Evolutionary conservation across 176 grass and related monocot species (phyloP).

Genomic region (Alloteropsis semialata): DNA sequence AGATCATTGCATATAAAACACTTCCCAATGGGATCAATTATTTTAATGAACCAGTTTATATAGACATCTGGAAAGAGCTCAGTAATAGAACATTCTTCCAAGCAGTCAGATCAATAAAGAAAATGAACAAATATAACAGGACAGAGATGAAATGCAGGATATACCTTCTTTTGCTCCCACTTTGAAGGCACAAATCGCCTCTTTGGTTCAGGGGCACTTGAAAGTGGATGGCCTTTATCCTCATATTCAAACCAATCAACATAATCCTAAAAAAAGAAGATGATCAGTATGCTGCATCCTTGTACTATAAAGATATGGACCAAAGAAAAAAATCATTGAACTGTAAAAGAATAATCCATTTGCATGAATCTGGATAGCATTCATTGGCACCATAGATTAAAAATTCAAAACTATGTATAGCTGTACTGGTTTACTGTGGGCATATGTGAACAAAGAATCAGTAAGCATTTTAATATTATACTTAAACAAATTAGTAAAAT

Average conservation of each 20-base stretch:
- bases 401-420: background rate
- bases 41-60: background rate
- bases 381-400: background rate
- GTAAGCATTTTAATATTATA: background rate
- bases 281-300: background rate
- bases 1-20: background rate
- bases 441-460: background rate
- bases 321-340: conserved; percentile 19
- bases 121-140: conserved; percentile 8
- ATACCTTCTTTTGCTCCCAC: conserved; percentile 93
- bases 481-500: background rate
- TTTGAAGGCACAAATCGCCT: conserved; percentile 92
- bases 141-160: background rate
- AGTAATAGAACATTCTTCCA: background rate
- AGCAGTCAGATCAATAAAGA: background rate
- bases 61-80: background rate
- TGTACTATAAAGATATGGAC: conserved; percentile 10
- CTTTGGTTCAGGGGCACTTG: conserved; percentile 96
- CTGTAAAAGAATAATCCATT: background rate
- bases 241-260: conserved; percentile 98
- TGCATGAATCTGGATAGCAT: conserved; percentile 9
- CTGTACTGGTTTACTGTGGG: background rate
- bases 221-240: conserved; percentile 96
- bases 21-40: background rate
- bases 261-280: conserved; percentile 64